Base-by-base conservation (phyloP, 2,329 filamentous ascomycete species). In the Aspergillus sp. region DNA sequence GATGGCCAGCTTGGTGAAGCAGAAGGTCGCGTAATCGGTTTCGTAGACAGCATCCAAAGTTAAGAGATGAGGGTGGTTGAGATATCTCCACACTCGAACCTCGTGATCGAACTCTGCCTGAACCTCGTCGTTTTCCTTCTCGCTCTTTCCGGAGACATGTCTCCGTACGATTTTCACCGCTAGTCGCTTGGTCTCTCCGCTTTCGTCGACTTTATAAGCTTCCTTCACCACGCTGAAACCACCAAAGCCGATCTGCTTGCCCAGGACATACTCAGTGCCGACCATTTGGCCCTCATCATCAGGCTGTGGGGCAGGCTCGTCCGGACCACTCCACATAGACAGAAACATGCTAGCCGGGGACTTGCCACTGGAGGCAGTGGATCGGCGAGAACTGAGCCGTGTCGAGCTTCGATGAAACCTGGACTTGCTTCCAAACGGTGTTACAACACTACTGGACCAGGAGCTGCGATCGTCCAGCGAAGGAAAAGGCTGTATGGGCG, bases 141-240 rank as follows among this genome's bases (percentile, higher is more conserved):
- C 84, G 23, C 75, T 77, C 57, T 79, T 80, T 49, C 79, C 77
- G 10, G 71, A 66, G 19, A 85, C 74, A 46, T 80, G 74, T 63
- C 85, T 86, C 56, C 79, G 83, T 16, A 88, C 84, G 58, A 88
- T 86, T 65, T 88, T 88, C 56, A 88, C 85, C 2, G 85, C 85
- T 7, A 75, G 65, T 16, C 67, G 68, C 49, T 79, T 78, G n/a
- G 80, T 76, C 40, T 78, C 73, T 36, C 79, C 79, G 46, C 77
- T 71, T 29, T 79, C 80, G 47, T 82, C 78, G 43, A 87, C 80
- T 50, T 84, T 86, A 55, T 78, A 84, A 6, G 85, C 84, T 68
- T 88, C 85, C 62, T 86, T 87, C 31, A 88, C 83, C 1, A 82
- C 76, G 57, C 84, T 86, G 67, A 88, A 88, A 3, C 85, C 85